Evolutionary conservation across 2,329 filamentous ascomycete species (phyloP), one percentile per base, ranked within the genome.

Genomic region (Sarocladium kiliense): DNA sequence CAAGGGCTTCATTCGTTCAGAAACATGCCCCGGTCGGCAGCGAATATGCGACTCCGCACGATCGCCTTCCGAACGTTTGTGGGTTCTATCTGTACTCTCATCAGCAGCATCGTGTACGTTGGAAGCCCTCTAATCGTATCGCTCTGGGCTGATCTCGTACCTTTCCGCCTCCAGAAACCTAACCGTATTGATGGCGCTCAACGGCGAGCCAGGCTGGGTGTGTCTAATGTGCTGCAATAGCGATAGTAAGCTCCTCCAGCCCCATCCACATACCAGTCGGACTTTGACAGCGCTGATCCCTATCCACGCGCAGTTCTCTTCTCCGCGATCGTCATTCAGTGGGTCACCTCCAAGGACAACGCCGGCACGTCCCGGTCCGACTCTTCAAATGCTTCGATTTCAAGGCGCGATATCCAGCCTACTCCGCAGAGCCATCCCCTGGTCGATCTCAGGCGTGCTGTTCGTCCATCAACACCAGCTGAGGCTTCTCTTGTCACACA

Each of bases 201-300:
- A 81, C 23, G 83, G 83, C 12, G 83, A 86, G 63, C 82, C 79
- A 2, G 83, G 79, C 2, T 87, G 83, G 82, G 75, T 87, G 2
- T 87, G 82, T 60, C 73, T 87, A 3, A 82, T 85, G 71, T 82
- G 81, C 62, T 87, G 84, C 63, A 86, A 86, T 62, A 74, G 76
- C 58, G 84, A 87, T 63, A 78, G 82, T 83, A 66, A 62, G 75
- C 68, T 25, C 27, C 57, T 18, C 26, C 14, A 41, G 47, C 7
- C 19, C 25, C 41, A 3, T 12, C 21, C 7, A 25, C 41, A 44
- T 21, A 6, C 21, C 21, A 44, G 18, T 18, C 41, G 16, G 18
- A 12, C 7, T 44, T 25, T 23, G 7, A 44, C 36, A 47, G 25
- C n/a, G 21, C 37, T 55, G 19, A 51, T 47, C 45, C 18, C 23